Percentiles rank a stretch among this genome's conserved stretches.
phyloP scores from a whole-genome alignment of 495 filamentous ascomycete species.

The Trichocladium uniseriatum region DNA sequence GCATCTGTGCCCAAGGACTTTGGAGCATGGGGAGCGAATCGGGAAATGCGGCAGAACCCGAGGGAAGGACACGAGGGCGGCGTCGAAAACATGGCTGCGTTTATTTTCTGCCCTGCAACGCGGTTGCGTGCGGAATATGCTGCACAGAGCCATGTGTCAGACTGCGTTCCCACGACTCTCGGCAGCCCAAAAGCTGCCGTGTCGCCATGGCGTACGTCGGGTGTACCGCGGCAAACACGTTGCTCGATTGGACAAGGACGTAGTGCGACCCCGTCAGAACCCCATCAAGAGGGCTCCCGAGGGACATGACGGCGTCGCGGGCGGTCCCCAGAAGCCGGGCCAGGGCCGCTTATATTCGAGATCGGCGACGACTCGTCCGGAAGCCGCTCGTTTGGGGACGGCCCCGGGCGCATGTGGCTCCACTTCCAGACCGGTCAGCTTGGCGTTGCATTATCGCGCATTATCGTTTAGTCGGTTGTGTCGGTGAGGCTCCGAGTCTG shows the following conservation, averaged over 20 bases:
- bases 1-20: conserved; percentile 3
- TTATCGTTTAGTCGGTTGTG: conserved; percentile 22
- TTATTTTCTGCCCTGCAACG: not conserved
- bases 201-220: too few relatives aligned
- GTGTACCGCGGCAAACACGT: conserved; percentile 5
- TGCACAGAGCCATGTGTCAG: too few relatives aligned
- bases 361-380: conserved; percentile 11
- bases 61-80: not conserved
- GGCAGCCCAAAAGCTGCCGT: too few relatives aligned
- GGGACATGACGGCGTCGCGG: not conserved
- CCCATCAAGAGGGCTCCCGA: not conserved
- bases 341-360: conserved; percentile 12
- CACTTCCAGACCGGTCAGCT: conserved; percentile 23
- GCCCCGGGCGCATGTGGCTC: conserved; percentile 7
- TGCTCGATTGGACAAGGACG: conserved; percentile 5
- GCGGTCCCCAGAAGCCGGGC: conserved; percentile 12
- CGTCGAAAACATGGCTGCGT: not conserved
- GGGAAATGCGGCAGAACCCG: conserved; percentile 1
- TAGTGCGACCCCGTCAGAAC: not conserved
- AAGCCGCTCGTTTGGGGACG: conserved; percentile 5
- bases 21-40: not conserved
- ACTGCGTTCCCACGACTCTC: too few relatives aligned
- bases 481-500: conserved; percentile 22
- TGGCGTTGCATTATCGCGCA: conserved; percentile 26
- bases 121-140: too few relatives aligned